Percentiles rank a stretch among this genome's conserved stretches.
These are phyloP conservation scores for Blepharisma stoltei DNA, from an alignment of 73 alveolate species.

Conservation along the genomic window DNA sequence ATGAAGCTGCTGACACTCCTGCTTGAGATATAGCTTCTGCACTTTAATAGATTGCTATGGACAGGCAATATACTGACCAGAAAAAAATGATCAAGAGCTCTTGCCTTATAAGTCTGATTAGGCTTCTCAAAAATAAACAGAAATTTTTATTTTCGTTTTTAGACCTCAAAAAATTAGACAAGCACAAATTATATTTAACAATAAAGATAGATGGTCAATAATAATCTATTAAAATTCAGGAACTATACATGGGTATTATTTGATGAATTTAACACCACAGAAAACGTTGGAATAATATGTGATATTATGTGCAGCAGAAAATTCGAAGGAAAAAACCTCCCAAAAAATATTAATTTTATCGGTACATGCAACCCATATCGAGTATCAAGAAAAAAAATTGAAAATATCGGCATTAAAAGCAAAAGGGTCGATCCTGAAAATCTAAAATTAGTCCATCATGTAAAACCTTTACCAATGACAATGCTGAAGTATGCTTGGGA, in stretches of 20 bases:
- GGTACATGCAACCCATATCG: conserved; percentile 63
- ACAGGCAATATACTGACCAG: too few relatives aligned
- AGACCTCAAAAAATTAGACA: too few relatives aligned
- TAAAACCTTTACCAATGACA: background rate
- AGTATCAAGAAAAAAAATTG: background rate
- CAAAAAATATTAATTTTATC: conserved; percentile 46
- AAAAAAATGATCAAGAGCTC: too few relatives aligned
- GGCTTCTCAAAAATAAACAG: too few relatives aligned
- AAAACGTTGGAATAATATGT: conserved; percentile 55
- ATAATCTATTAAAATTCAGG: too few relatives aligned
- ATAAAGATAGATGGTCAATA: too few relatives aligned
- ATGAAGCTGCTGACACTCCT: conserved; percentile 37
- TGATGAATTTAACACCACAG: conserved; percentile 69
- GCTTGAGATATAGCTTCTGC: conserved; percentile 43
- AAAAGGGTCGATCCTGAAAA: too few relatives aligned
- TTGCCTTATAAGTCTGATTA: too few relatives aligned
- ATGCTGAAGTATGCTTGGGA: conserved; percentile 21
- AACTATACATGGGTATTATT: conserved; percentile 64
- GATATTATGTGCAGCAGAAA: conserved; percentile 53
- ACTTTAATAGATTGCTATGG: too few relatives aligned
- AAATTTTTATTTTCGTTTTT: too few relatives aligned
- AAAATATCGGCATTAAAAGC: too few relatives aligned
- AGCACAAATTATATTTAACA: too few relatives aligned
- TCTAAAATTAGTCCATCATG: background rate
- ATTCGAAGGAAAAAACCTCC: conserved; percentile 40